Evolutionary conservation across 2,329 filamentous ascomycete species (phyloP).

Genomic region (Paraconiothyrium brasiliense): DNA sequence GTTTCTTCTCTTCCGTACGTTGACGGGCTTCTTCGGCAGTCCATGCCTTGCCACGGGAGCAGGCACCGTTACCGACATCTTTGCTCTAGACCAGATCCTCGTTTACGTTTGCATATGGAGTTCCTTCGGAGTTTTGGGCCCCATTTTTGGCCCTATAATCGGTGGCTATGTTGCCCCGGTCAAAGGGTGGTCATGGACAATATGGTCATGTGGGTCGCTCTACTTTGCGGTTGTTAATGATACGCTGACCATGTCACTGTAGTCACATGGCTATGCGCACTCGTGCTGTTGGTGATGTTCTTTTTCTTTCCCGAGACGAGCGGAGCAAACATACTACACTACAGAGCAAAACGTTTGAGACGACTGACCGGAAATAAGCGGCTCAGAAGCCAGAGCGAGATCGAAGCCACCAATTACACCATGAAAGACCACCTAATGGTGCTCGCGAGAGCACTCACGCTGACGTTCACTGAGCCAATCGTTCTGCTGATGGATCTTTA

Average conservation of each 20-base stretch:
- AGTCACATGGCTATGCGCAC: constrained; percentile 23
- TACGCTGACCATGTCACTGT: background rate
- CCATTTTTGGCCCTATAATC: constrained; percentile 36
- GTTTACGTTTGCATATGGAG: constrained; percentile 50
- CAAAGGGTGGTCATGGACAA: constrained; percentile 35
- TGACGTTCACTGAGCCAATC: constrained; percentile 51
- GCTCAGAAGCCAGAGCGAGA: constrained; percentile 47
- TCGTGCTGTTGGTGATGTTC: constrained; percentile 19
- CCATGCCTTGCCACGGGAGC: constrained; percentile 38
- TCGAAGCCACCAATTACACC: constrained; percentile 39
- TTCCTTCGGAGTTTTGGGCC: constrained; percentile 40
- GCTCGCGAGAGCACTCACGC: constrained; percentile 50
- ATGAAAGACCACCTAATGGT: constrained; percentile 46
- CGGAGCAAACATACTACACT: constrained; percentile 22
- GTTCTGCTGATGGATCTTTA: constrained; percentile 52
- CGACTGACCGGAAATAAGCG: constrained; percentile 29
- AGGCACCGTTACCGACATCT: constrained; percentile 39
- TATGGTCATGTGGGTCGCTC: constrained; percentile 24
- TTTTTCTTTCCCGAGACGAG: constrained; percentile 29
- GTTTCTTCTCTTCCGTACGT: constrained; percentile 60
- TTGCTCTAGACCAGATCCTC: constrained; percentile 42
- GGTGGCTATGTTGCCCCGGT: constrained; percentile 32
- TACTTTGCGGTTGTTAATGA: background rate
- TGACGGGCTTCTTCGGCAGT: constrained; percentile 37
- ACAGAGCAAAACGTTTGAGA: constrained; percentile 31